Evolutionary conservation across 306 rosid species (phyloP).

Genomic region (Mimosa bimucronata): DNA sequence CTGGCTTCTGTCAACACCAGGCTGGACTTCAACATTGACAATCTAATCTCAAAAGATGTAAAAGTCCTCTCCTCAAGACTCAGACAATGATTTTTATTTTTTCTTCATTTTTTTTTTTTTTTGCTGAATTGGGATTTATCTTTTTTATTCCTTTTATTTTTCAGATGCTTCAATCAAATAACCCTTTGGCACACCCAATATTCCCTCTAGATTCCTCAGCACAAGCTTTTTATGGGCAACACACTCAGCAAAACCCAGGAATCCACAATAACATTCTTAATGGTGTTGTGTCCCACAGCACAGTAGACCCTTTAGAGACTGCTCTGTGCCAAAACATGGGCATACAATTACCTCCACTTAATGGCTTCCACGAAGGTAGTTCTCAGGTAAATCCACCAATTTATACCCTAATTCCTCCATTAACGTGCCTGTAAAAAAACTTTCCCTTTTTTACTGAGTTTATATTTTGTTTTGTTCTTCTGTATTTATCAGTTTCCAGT

Average conservation of each 20-base stretch:
- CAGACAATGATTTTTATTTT: not conserved
- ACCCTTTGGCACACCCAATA: constrained; percentile 58
- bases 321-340: constrained; percentile 61
- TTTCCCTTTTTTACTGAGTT: not conserved
- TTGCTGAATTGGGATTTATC: constrained; percentile 34
- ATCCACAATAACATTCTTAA: constrained; percentile 55
- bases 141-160: not conserved
- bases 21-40: constrained; percentile 73
- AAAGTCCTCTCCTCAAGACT: constrained; percentile 32
- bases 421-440: not conserved
- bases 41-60: constrained; percentile 80
- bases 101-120: not conserved
- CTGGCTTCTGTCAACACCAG: constrained; percentile 85
- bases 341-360: constrained; percentile 63
- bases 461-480: not conserved
- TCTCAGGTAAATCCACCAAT: constrained; percentile 59
- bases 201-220: constrained; percentile 81
- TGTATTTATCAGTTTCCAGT: constrained; percentile 57
- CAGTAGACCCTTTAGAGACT: constrained; percentile 68
- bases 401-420: not conserved
- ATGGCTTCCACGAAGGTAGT: constrained; percentile 44
- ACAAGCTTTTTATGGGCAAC: constrained; percentile 61
- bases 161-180: constrained; percentile 74
- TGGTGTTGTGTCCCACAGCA: constrained; percentile 53
- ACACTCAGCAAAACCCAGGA: constrained; percentile 55